These are phyloP conservation scores for Asterionellopsis glacialis DNA, from an alignment of 108 stramenopile species.

Conservation along the genomic window DNA sequence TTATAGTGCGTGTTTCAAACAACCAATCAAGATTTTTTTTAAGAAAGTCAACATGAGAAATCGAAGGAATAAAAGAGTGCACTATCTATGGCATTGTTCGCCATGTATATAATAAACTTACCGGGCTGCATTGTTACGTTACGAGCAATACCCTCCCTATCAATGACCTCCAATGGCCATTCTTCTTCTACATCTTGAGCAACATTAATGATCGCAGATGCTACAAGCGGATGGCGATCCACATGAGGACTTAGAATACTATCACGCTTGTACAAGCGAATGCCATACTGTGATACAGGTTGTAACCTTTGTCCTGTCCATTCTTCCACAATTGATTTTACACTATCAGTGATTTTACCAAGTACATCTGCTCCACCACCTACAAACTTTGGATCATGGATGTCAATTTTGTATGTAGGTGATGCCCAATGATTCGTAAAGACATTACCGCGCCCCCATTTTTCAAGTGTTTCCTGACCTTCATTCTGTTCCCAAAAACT, in stretches of 20 bases:
- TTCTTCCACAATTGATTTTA: constrained; percentile 69
- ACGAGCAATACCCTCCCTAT: constrained; percentile 78
- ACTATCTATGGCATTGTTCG: background rate
- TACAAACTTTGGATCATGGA: constrained; percentile 41
- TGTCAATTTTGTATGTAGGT: constrained; percentile 39
- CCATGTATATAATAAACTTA: background rate
- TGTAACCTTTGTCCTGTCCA: constrained; percentile 81
- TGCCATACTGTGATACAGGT: constrained; percentile 81
- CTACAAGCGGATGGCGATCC: constrained; percentile 78
- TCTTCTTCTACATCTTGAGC: constrained; percentile 90
- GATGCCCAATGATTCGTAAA: constrained; percentile 82
- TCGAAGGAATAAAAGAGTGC: background rate
- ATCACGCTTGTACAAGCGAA: constrained; percentile 73
- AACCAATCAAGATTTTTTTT: too few species aligned
- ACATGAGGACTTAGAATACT: constrained; percentile 84
- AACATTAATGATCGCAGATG: constrained; percentile 73
- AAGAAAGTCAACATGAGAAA: background rate
- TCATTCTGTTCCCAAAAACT: constrained; percentile 20
- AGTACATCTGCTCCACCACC: constrained; percentile 45
- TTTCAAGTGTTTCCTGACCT: constrained; percentile 17
- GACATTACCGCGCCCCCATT: constrained; percentile 65
- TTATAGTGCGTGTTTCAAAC: too few species aligned
- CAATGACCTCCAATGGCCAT: constrained; percentile 90
- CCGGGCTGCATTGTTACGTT: constrained; percentile 67
- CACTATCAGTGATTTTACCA: constrained; percentile 47